Evolutionary conservation across 495 filamentous ascomycete species (phyloP), one percentile per base, ranked within the genome.

Genomic region (Aspergillus indologenus): DNA sequence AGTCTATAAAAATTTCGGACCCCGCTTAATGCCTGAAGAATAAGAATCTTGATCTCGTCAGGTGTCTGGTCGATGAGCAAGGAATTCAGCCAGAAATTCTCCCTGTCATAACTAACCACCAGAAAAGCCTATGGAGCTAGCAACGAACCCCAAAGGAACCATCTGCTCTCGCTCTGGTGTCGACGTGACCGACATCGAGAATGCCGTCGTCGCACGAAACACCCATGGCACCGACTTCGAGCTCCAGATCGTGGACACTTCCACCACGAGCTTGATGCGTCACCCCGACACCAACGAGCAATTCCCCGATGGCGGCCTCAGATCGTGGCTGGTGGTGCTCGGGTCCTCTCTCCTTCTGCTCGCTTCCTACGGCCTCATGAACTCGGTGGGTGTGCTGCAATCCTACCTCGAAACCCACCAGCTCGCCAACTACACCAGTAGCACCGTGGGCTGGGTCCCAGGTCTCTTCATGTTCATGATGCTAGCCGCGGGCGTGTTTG

Each of bases 401-500:
- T 81, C 79, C 40, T 87, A 86, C 70, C 83, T 87, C 58, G 70
- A 78, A 45, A 70, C 77, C 6, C 71, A 88, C 64, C 84, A 89
- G 66, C 75, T 89, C 19, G 65, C 72, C 0, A 56, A 67, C n/a
- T 81, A 85, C 69, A 77, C 70, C 19, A 68, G 79, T 15, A 83
- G 80, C 21, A 75, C 81, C 46, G 80, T 88, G 23, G 85, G 85
- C 20, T 89, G 86, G 87, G 84, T 89, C 45, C 81, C 83, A 3
- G 82, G 82, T 29, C 62, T 83, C 1, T 87, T 87, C 65, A 74
- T 85, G 4, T 87, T 87, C 64, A 75, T 87, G 23, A 79, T 83
- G 2, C 80, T 87, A 34, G 81, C 83, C 21, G 68, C 82, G 2
- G 85, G 85, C 22, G 81, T 87, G 9, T 83, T 86, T 56, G 79